A percentile compares a stretch with the other conserved stretches of the same genome.
Conservation (phyloP, 2,329 filamentous ascomycete species). For the Biscogniauxia mediterranea region DNA sequence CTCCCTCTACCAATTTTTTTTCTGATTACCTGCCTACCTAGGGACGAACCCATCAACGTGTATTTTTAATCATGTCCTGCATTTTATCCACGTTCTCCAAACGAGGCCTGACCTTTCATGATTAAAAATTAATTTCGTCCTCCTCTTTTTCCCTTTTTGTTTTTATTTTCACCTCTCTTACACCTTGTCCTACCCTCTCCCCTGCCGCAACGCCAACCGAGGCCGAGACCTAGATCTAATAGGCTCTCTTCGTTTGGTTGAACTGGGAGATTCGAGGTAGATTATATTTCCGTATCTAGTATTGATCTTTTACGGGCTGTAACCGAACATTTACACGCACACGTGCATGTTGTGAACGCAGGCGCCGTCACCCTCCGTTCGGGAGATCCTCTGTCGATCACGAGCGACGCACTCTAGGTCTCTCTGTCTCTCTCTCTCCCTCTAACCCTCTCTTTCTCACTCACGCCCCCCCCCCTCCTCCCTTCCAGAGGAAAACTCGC, state of each 20-base stretch:
- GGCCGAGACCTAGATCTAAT: not conserved
- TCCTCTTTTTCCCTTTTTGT: not conserved
- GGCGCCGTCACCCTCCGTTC: slow-evolving; percentile 16
- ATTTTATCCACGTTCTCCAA: slow-evolving; percentile 8
- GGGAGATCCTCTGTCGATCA: slow-evolving; percentile 27
- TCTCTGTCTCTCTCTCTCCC: slow-evolving; percentile 4
- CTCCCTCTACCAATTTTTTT: slow-evolving; percentile 12
- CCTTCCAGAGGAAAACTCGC: slow-evolving; percentile 2
- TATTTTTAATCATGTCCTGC: slow-evolving; percentile 10
- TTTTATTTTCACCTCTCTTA: not conserved
- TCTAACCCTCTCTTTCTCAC: slow-evolving; percentile 15
- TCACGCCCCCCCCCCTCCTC: not conserved
- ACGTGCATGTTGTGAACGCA: slow-evolving; percentile 24
- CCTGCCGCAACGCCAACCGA: not conserved
- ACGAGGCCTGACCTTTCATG: not conserved
- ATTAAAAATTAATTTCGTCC: slow-evolving; percentile 3
- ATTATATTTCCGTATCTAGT: not conserved
- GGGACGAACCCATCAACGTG: slow-evolving; percentile 4
- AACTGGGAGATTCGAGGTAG: slow-evolving; percentile 2
- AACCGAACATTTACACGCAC: slow-evolving; percentile 12
- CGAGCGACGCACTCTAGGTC: slow-evolving; percentile 17
- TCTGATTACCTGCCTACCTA: not conserved
- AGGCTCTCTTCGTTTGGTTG: slow-evolving; percentile 11
- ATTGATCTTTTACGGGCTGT: not conserved
- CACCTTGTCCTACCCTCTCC: no score